Evolutionary conservation across 139 green algal genomes (phyloP).

Genomic region (Chlamydomonas schloesseri): DNA sequence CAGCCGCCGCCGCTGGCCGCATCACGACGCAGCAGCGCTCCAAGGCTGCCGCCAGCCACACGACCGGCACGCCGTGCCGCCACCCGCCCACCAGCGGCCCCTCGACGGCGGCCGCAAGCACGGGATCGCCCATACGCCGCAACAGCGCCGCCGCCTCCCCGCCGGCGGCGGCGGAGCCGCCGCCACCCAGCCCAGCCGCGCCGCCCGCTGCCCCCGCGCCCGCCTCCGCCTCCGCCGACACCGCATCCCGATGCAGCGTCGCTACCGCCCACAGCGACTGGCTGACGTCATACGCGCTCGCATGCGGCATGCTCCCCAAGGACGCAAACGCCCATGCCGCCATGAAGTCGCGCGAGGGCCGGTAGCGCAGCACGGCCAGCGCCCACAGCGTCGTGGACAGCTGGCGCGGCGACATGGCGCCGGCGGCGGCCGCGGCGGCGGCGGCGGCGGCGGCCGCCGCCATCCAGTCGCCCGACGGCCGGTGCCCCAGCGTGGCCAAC

Average conservation of each 20-base stretch:
- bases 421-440: background rate
- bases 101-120: background rate
- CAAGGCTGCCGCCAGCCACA: background rate
- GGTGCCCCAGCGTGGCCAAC: constrained; percentile 1
- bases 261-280: constrained; percentile 32
- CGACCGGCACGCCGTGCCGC: background rate
- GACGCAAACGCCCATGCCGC: constrained; percentile 20
- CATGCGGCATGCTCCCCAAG: background rate
- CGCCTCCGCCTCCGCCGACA: background rate
- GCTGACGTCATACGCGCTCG: constrained; percentile 19
- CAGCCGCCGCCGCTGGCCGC: background rate
- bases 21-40: background rate
- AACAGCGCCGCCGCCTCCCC: background rate
- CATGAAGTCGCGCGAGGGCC: constrained; percentile 35
- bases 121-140: background rate
- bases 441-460: background rate
- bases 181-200: too few relatives aligned
- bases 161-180: too few relatives aligned
- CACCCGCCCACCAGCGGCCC: too few relatives aligned
- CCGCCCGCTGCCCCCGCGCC: background rate
- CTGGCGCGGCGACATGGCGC: constrained; percentile 11
- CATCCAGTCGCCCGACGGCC: background rate
- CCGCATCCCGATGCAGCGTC: background rate
- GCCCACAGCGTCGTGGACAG: constrained; percentile 41
- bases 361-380: constrained; percentile 36